Evolutionary conservation across 495 filamentous ascomycete species (phyloP).

Genomic region (Tirmania nivea): DNA sequence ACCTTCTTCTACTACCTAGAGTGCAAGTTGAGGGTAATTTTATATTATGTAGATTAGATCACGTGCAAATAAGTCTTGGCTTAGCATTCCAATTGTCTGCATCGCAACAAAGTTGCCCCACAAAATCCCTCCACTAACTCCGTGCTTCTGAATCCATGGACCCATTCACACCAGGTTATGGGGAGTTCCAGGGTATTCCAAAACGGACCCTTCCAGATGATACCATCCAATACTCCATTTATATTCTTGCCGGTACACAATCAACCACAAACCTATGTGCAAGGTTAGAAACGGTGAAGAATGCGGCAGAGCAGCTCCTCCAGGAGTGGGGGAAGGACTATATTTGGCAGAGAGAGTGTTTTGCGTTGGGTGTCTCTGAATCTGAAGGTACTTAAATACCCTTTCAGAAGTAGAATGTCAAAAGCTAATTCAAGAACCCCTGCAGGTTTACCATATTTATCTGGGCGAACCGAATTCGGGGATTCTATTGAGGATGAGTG

Average conservation of each 20-base stretch:
- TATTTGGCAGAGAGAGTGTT: slow-evolving; percentile 82
- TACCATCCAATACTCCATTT: slow-evolving; percentile 67
- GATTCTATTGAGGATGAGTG: slow-evolving; percentile 95
- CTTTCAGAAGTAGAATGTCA: neutral
- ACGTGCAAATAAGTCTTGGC: too few species aligned
- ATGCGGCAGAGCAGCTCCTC: slow-evolving; percentile 37
- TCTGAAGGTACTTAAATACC: slow-evolving; percentile 32
- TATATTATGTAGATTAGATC: too few species aligned
- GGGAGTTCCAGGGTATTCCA: slow-evolving; percentile 38
- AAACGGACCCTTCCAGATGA: slow-evolving; percentile 60
- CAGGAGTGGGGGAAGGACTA: slow-evolving; percentile 36
- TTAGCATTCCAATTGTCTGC: too few species aligned
- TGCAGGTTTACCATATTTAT: slow-evolving; percentile 22
- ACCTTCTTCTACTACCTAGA: too few species aligned
- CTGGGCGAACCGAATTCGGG: slow-evolving; percentile 61
- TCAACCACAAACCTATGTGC: slow-evolving; percentile 31
- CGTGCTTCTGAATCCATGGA: too few species aligned
- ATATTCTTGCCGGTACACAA: slow-evolving; percentile 35
- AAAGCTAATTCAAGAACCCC: slow-evolving; percentile 19
- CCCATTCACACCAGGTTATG: slow-evolving; percentile 9
- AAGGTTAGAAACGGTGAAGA: slow-evolving; percentile 48
- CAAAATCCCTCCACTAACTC: too few species aligned
- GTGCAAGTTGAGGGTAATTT: too few species aligned
- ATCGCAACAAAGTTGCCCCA: too few species aligned
- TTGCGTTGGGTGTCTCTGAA: slow-evolving; percentile 38